Conservation (phyloP, 1,139 yeast species). For the Nadsonia starkeyi-henricii region DNA sequence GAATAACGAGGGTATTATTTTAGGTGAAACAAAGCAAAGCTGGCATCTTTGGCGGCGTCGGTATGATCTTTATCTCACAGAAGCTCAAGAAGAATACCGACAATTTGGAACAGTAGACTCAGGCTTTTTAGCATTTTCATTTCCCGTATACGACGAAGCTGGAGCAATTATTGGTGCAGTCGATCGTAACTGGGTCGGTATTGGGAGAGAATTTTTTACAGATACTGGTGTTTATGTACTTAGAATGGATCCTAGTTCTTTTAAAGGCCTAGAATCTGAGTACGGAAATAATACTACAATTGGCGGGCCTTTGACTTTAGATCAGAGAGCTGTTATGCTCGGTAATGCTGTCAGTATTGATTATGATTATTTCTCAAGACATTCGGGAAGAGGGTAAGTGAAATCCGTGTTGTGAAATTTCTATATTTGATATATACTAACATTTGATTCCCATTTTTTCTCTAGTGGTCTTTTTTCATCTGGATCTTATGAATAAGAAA, state of each 20-base stretch:
- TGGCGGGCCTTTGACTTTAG: constrained; percentile 39
- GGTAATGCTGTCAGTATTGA: constrained; percentile 87
- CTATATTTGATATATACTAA: neutral
- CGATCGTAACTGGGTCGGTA: constrained; percentile 89
- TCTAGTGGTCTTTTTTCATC: neutral
- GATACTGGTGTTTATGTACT: constrained; percentile 88
- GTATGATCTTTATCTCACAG: constrained; percentile 49
- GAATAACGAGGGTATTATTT: constrained; percentile 31
- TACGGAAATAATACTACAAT: constrained; percentile 22
- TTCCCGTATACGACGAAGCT: constrained; percentile 51
- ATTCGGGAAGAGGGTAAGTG: constrained; percentile 41
- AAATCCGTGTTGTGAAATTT: neutral
- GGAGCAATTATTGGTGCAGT: constrained; percentile 59
- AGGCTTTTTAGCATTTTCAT: constrained; percentile 73
- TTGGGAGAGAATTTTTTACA: constrained; percentile 83
- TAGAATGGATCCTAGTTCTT: constrained; percentile 63
- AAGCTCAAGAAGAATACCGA: constrained; percentile 30
- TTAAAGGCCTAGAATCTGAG: constrained; percentile 21
- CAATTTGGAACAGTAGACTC: constrained; percentile 84
- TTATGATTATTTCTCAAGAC: constrained; percentile 88
- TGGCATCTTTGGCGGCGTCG: constrained; percentile 92
- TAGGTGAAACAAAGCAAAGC: constrained; percentile 81
- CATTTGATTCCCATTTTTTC: neutral
- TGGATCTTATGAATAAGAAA: neutral
- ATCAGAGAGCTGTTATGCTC: constrained; percentile 72